A percentile compares a stretch with the other conserved stretches of the same genome.
These are phyloP conservation scores for Ganoderma boninense DNA, from an alignment of 1,284 basidiomycete genomes.

Conservation along the genomic window DNA sequence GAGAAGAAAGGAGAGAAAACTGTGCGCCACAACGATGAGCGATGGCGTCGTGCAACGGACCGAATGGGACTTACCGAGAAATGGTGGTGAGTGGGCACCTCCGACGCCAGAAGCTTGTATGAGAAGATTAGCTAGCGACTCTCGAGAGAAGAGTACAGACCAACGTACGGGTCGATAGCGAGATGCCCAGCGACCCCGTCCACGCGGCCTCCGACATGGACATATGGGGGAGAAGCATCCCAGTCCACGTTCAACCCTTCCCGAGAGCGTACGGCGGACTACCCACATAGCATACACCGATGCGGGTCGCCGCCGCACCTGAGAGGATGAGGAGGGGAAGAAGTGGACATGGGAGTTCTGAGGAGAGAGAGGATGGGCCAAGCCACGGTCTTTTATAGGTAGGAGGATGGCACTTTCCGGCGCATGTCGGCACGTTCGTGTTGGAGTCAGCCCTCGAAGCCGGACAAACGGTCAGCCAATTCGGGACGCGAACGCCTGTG, in stretches of 20 bases:
- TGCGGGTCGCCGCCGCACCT: not conserved
- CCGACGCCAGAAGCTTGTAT: not conserved
- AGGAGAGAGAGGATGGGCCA: conserved; percentile 3
- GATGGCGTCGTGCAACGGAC: too few species aligned
- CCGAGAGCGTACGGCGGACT: not conserved
- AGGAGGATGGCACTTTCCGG: not conserved
- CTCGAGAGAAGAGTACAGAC: not conserved
- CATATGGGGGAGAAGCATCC: not conserved
- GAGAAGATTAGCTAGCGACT: not conserved
- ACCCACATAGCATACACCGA: not conserved
- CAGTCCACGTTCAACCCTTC: not conserved
- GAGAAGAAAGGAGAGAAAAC: not conserved
- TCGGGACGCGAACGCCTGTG: not conserved
- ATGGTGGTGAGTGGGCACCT: not conserved
- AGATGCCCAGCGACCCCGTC: not conserved
- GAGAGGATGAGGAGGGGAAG: not conserved
- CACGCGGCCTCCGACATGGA: not conserved
- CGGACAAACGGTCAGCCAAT: not conserved
- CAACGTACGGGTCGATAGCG: not conserved
- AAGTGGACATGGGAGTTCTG: conserved; percentile 18
- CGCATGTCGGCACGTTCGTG: not conserved
- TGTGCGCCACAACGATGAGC: not conserved
- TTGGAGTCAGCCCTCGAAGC: not conserved
- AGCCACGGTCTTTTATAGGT: conserved; percentile 1
- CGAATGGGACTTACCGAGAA: not conserved